Conservation (phyloP, 2,329 filamentous ascomycete genomes). For the Aspergillus brunneoviolaceus region DNA sequence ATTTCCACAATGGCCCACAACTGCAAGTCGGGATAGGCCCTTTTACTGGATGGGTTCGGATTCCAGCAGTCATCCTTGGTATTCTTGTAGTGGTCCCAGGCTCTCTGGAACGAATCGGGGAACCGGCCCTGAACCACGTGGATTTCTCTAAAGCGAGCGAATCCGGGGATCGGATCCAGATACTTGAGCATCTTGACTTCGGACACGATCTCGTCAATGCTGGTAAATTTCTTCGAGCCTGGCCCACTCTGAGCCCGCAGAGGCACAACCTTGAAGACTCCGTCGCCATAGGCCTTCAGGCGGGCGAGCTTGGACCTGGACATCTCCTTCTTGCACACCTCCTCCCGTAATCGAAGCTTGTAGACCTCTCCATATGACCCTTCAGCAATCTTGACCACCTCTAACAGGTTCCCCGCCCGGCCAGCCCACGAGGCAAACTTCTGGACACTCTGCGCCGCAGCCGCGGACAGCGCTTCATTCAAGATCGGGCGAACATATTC, state of each 20-base stretch:
- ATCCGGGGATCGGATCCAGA: conserved; percentile 60
- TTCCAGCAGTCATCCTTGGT: conserved; percentile 51
- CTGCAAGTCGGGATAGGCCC: conserved; percentile 55
- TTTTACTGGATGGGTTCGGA: conserved; percentile 56
- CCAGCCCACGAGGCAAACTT: conserved; percentile 42
- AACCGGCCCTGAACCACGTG: conserved; percentile 59
- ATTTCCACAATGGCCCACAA: conserved; percentile 66
- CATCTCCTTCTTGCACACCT: conserved; percentile 34
- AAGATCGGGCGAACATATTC: conserved; percentile 40
- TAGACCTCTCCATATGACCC: conserved; percentile 68
- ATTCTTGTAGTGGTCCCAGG: conserved; percentile 42
- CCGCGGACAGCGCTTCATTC: conserved; percentile 36
- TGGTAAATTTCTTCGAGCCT: conserved; percentile 45
- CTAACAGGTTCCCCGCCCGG: conserved; percentile 38
- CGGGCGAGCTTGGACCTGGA: conserved; percentile 40
- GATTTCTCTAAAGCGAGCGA: conserved; percentile 61
- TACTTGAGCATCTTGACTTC: conserved; percentile 56
- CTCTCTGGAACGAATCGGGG: conserved; percentile 51
- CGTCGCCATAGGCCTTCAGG: conserved; percentile 41
- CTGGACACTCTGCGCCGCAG: conserved; percentile 38
- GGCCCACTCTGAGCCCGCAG: conserved; percentile 42
- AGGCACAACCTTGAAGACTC: conserved; percentile 52
- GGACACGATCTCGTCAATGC: conserved; percentile 51
- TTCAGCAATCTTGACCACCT: conserved; percentile 62
- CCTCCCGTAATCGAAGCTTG: conserved; percentile 49